A percentile compares a stretch with the other conserved stretches of the same genome.
Conservation (phyloP, 2,329 filamentous ascomycete genomes). For the Monascus ruber region DNA sequence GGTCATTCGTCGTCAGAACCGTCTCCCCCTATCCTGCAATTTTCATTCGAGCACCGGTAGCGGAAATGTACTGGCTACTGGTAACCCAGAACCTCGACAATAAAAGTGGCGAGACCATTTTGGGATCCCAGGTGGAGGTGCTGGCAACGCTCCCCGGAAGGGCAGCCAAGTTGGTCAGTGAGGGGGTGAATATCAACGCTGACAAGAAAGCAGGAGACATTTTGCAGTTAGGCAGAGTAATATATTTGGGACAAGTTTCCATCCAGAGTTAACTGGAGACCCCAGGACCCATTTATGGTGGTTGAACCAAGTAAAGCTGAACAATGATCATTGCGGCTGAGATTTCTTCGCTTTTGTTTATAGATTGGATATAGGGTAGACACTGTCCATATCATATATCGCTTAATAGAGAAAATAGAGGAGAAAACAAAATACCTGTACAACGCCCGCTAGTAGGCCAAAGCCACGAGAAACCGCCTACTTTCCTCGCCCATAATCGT, state of each 20-base stretch:
- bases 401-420: background rate
- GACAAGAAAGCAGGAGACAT: constrained; percentile 53
- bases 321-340: background rate
- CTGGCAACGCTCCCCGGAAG: constrained; percentile 46
- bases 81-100: constrained; percentile 33
- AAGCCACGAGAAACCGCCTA: constrained; percentile 20
- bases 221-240: constrained; percentile 82
- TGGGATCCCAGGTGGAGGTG: constrained; percentile 51
- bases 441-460: no score
- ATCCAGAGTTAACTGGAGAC: constrained; percentile 85
- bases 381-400: background rate
- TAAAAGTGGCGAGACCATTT: constrained; percentile 38
- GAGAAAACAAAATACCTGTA: no score
- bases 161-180: constrained; percentile 38
- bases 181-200: constrained; percentile 26
- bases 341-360: background rate
- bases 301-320: constrained; percentile 54
- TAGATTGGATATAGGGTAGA: background rate
- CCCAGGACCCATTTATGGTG: constrained; percentile 88
- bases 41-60: constrained; percentile 89
- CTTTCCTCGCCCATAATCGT: constrained; percentile 48
- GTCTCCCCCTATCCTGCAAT: constrained; percentile 58
- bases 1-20: constrained; percentile 7
- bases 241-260: constrained; percentile 88
- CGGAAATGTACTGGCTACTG: constrained; percentile 72